phyloP scores from a whole-genome alignment of 2,329 filamentous ascomycete species.

The Venturia asperata region DNA sequence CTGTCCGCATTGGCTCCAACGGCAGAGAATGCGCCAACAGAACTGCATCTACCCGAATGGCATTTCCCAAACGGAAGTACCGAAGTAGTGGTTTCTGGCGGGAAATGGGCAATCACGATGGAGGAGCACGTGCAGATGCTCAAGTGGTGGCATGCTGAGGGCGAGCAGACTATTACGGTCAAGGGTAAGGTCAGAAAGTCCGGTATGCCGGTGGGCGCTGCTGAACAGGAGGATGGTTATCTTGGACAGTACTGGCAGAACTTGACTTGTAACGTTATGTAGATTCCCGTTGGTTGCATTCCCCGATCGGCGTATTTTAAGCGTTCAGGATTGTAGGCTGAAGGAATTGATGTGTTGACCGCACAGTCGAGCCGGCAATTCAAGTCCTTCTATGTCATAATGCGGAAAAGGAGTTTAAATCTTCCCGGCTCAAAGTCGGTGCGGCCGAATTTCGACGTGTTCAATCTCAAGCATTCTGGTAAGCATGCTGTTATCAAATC shows the following conservation, averaged over 20 bases:
- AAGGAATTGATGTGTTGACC: no score
- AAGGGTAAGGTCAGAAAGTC: slow-evolving; percentile 54
- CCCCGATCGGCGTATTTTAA: background rate
- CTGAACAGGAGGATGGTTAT: slow-evolving; percentile 69
- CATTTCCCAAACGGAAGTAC: slow-evolving; percentile 68
- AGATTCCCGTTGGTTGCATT: slow-evolving; percentile 13
- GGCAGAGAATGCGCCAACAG: slow-evolving; percentile 61
- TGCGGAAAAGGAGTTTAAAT: no score
- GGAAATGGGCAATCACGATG: slow-evolving; percentile 79
- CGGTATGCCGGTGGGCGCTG: slow-evolving; percentile 46
- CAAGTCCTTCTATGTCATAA: no score
- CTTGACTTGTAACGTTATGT: slow-evolving; percentile 41
- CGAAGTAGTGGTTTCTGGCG: slow-evolving; percentile 68
- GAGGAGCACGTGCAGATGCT: slow-evolving; percentile 66
- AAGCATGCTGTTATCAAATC: no score
- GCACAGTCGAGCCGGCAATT: no score
- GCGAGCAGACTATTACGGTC: slow-evolving; percentile 72
- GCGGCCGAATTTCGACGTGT: no score
- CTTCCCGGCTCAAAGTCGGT: no score
- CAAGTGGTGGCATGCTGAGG: slow-evolving; percentile 87
- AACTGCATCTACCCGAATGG: slow-evolving; percentile 81
- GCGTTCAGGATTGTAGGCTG: background rate
- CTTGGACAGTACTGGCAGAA: slow-evolving; percentile 52
- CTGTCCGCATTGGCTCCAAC: slow-evolving; percentile 56
- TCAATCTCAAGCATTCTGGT: no score